Percentiles rank a stretch among this genome's conserved stretches.
Conservation (phyloP, 1,284 basidiomycete genomes). For the Trichosporon coremiiforme region DNA sequence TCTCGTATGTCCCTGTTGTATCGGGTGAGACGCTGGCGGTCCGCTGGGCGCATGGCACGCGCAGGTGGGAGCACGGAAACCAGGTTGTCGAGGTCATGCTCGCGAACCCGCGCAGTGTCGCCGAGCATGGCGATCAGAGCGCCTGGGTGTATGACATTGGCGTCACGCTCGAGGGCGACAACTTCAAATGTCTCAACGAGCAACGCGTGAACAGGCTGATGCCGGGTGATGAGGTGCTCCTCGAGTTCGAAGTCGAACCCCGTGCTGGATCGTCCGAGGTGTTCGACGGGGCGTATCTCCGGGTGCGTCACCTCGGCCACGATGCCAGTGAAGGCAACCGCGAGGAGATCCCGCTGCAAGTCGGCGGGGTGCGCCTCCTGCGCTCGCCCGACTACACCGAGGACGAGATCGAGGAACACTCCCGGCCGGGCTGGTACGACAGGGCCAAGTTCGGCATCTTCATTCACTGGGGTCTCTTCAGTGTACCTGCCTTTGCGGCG, state of each 20-base stretch:
- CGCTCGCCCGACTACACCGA: slow-evolving; percentile 25
- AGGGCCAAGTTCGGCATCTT: slow-evolving; percentile 55
- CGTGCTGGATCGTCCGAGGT: not conserved
- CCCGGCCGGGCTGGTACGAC: slow-evolving; percentile 28
- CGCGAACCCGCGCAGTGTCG: slow-evolving; percentile 21
- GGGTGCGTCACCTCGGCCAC: not conserved
- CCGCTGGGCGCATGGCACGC: slow-evolving; percentile 21
- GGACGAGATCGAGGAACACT: slow-evolving; percentile 26
- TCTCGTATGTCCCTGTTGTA: slow-evolving; percentile 22
- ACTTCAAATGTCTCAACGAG: slow-evolving; percentile 12
- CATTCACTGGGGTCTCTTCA: slow-evolving; percentile 66
- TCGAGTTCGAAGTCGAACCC: slow-evolving; percentile 28
- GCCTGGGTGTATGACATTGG: slow-evolving; percentile 21
- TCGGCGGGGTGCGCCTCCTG: slow-evolving; percentile 23
- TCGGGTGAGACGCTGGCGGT: not conserved
- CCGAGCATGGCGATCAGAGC: slow-evolving; percentile 14
- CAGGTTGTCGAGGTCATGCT: slow-evolving; percentile 31
- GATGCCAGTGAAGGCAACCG: no score
- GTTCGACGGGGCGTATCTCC: not conserved
- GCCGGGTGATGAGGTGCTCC: slow-evolving; percentile 31
- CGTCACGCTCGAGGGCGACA: not conserved
- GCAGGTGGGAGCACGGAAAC: slow-evolving; percentile 27
- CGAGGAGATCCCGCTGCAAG: not conserved
- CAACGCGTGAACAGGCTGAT: slow-evolving; percentile 25
- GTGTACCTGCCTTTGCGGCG: slow-evolving; percentile 53